Evolutionary conservation across 148 eudicot genomes (phyloP).

Genomic region (Rhododendron molle): DNA sequence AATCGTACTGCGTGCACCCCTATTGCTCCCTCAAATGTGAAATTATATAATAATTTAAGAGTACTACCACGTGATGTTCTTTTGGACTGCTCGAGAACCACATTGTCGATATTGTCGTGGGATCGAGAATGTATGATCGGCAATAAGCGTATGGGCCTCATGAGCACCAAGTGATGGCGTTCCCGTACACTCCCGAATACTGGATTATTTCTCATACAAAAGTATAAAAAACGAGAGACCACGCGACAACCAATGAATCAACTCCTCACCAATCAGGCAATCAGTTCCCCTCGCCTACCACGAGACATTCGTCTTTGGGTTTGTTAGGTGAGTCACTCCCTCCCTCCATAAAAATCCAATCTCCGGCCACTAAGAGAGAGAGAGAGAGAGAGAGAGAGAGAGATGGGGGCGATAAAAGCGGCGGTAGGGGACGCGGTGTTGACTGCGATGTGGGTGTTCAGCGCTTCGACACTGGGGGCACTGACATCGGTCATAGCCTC

Average conservation of each 20-base stretch:
- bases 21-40: too few species aligned
- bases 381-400: background rate
- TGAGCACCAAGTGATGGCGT: too few species aligned
- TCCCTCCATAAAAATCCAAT: background rate
- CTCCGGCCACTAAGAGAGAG: background rate
- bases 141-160: too few species aligned
- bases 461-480: slow-evolving; percentile 46
- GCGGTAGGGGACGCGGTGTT: slow-evolving; percentile 51
- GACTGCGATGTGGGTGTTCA: slow-evolving; percentile 68
- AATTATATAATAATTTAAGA: too few species aligned
- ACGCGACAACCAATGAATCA: background rate
- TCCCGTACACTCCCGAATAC: too few species aligned
- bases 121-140: too few species aligned
- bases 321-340: background rate
- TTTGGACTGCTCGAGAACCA: too few species aligned
- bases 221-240: too few species aligned
- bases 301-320: background rate
- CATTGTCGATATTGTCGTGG: too few species aligned
- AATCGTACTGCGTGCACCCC: too few species aligned
- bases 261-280: background rate
- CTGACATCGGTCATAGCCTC: slow-evolving; percentile 31
- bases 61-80: too few species aligned
- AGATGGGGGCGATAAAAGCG: slow-evolving; percentile 31
- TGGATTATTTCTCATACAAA: too few species aligned
- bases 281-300: background rate